Evolutionary conservation across 495 filamentous ascomycete species (phyloP).

Genomic region (Tuber calosporum): DNA sequence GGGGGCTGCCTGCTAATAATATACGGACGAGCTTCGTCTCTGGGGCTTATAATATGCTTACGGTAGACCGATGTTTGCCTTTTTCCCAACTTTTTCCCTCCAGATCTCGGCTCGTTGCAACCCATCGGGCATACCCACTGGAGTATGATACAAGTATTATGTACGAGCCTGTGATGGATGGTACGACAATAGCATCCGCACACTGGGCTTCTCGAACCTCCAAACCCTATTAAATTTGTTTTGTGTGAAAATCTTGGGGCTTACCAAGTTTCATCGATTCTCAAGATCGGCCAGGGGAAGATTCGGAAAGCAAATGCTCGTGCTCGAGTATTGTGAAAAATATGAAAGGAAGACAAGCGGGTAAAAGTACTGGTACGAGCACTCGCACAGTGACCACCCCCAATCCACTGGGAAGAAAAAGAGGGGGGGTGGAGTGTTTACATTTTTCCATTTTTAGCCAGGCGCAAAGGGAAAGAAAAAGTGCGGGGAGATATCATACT

Average conservation of each 20-base stretch:
- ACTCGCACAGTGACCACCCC: no score
- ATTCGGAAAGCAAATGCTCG: background rate
- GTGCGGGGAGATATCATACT: slow-evolving; percentile 1
- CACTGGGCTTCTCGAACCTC: background rate
- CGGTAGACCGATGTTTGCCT: background rate
- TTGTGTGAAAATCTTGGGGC: background rate
- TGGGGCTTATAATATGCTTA: background rate
- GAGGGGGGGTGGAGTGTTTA: slow-evolving; percentile 1
- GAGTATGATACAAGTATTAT: no score
- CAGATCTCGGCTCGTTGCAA: background rate
- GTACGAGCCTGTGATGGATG: no score
- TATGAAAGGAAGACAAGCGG: background rate
- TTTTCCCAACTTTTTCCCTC: background rate
- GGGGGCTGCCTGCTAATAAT: background rate
- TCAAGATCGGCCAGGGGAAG: background rate
- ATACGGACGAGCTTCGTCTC: background rate
- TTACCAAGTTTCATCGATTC: background rate
- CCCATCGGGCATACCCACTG: background rate
- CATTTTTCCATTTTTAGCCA: background rate
- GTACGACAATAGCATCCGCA: background rate
- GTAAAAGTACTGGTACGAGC: background rate
- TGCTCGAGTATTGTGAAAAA: no score
- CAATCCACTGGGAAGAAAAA: background rate
- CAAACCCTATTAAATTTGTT: background rate
- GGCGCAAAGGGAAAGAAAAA: background rate